Percentiles rank a stretch among this genome's conserved stretches.
phyloP scores from a whole-genome alignment of 2,329 filamentous ascomycete genomes.

The Sporothrix curviconia region DNA sequence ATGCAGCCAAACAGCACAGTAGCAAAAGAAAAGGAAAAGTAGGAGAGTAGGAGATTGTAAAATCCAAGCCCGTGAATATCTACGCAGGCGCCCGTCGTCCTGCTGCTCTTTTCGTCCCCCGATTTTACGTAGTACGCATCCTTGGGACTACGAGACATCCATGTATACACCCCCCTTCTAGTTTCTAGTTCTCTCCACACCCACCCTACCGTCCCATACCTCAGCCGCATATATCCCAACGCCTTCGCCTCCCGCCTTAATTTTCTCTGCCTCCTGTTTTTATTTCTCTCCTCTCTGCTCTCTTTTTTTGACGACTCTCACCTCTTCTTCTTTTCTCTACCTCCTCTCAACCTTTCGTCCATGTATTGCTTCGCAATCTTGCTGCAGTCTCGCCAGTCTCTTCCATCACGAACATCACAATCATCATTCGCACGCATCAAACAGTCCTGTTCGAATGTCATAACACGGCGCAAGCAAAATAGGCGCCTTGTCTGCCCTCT shows the following conservation, averaged over 20 bases:
- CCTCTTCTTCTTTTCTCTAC: not conserved
- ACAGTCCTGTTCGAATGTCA: too few relatives aligned
- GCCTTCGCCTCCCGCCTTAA: not conserved
- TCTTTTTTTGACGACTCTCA: not conserved
- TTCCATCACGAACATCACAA: not conserved
- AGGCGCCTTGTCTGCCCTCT: not conserved
- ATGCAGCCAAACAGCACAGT: too few relatives aligned
- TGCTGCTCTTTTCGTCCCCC: not conserved
- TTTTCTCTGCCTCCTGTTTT: not conserved
- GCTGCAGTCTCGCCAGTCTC: not conserved
- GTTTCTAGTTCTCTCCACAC: not conserved
- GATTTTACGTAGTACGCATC: not conserved
- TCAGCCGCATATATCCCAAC: conserved; percentile 1
- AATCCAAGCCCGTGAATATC: not conserved
- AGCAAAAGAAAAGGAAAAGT: not conserved
- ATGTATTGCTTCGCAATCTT: not conserved
- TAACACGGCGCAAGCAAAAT: not conserved
- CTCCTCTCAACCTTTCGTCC: too few relatives aligned
- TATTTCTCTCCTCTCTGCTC: not conserved
- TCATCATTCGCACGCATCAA: too few relatives aligned
- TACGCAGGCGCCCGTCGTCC: not conserved
- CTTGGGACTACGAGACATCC: not conserved
- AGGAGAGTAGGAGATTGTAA: not conserved
- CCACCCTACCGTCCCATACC: not conserved
- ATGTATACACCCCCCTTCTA: not conserved